Conservation (phyloP, 1,284 basidiomycete genomes). For the Melampsora abietis-canadensis region DNA sequence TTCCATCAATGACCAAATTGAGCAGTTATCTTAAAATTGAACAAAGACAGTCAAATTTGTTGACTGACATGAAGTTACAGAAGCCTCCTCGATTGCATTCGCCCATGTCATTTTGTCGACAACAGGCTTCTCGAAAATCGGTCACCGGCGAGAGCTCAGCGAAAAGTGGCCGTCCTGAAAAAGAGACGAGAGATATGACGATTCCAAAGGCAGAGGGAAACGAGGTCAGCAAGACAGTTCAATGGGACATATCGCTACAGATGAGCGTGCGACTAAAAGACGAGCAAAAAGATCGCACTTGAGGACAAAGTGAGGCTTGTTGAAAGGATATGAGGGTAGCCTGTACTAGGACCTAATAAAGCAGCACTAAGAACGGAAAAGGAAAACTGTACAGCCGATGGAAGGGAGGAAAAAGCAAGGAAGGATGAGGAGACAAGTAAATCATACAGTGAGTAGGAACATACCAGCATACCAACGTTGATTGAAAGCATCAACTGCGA, state of each 20-base stretch:
- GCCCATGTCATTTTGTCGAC: conserved; percentile 94
- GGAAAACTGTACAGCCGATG: neutral
- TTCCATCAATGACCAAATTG: neutral
- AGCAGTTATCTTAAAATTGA: neutral
- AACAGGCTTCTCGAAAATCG: conserved; percentile 98
- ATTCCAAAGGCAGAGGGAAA: neutral
- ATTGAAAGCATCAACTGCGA: conserved; percentile 87
- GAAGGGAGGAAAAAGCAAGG: neutral
- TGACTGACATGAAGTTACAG: conserved; percentile 37
- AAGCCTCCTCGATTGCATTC: conserved; percentile 59
- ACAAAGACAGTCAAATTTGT: neutral
- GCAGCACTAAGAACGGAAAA: neutral
- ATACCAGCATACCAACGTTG: conserved; percentile 95
- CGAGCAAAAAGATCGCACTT: conserved; percentile 6
- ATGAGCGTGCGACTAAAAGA: neutral
- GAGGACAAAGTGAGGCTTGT: conserved; percentile 13
- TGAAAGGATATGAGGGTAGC: conserved; percentile 10
- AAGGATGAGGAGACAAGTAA: conserved; percentile 12
- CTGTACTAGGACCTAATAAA: conserved; percentile 5
- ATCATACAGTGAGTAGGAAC: conserved; percentile 50
- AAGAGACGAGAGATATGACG: neutral
- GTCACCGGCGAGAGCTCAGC: conserved; percentile 98
- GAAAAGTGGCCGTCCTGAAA: conserved; percentile 81
- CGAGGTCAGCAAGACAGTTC: neutral
- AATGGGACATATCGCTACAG: neutral